Evolutionary conservation across 345 rosid species (phyloP).

Genomic region (Carallia brachiata): DNA sequence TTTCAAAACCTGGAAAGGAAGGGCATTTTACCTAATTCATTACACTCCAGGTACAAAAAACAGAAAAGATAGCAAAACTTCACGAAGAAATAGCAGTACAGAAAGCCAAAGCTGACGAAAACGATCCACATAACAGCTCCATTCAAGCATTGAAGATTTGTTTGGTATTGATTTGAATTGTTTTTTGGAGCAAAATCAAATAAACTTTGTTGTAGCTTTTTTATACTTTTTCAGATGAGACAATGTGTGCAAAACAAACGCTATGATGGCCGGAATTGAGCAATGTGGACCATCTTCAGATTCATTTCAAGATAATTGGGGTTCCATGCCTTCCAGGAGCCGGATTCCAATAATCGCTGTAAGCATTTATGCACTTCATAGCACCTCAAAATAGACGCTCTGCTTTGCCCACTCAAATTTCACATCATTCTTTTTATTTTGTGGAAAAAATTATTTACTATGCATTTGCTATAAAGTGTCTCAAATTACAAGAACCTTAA

Average conservation of each 20-base stretch:
- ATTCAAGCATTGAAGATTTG: neutral
- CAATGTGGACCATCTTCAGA: conserved; percentile 23
- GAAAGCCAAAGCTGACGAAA: conserved; percentile 88
- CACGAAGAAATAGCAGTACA: conserved; percentile 95
- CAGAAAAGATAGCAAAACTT: conserved; percentile 82
- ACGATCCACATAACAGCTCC: conserved; percentile 95
- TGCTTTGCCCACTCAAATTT: neutral
- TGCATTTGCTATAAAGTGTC: too few species aligned
- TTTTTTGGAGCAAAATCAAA: conserved; percentile 8
- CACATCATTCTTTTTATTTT: too few species aligned
- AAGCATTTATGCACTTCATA: conserved; percentile 19
- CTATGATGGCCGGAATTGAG: conserved; percentile 67
- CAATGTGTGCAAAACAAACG: conserved; percentile 93
- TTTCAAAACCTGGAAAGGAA: neutral
- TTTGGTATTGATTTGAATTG: neutral
- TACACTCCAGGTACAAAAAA: conserved; percentile 56
- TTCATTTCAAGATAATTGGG: conserved; percentile 16
- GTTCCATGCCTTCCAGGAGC: conserved; percentile 20
- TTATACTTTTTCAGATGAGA: conserved; percentile 66
- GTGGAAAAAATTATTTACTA: too few species aligned
- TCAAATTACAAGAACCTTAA: too few species aligned
- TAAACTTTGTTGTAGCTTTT: neutral
- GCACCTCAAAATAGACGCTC: neutral
- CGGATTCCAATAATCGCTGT: conserved; percentile 87
- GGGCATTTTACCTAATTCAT: conserved; percentile 12